Conservation (phyloP, 2,329 filamentous ascomycete species). For the Xylariaceae sp. region DNA sequence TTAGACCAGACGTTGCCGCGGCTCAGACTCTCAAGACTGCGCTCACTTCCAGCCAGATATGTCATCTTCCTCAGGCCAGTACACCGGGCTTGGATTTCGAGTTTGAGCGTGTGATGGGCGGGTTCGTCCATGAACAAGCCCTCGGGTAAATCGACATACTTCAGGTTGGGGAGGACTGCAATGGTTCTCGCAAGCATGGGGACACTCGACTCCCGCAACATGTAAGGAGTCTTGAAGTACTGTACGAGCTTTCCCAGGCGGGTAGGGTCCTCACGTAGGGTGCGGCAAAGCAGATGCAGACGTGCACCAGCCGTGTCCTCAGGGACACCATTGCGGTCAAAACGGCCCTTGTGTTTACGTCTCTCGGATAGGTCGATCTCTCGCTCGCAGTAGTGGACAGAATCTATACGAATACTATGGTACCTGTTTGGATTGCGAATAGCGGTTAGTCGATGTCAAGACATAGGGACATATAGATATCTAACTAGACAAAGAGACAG, state of each 20-base stretch:
- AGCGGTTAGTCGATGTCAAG: conserved; percentile 10
- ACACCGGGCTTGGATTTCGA: conserved; percentile 80
- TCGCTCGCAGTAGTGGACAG: conserved; percentile 88
- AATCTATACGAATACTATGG: conserved; percentile 84
- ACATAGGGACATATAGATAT: neutral
- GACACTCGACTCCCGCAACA: conserved; percentile 84
- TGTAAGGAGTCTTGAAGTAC: conserved; percentile 86
- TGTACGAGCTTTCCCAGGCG: conserved; percentile 64
- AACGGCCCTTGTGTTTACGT: conserved; percentile 67
- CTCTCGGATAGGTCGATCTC: conserved; percentile 76
- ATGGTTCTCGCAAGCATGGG: conserved; percentile 80
- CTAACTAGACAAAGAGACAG: neutral
- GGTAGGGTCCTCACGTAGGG: conserved; percentile 70
- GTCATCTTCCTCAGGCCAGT: conserved; percentile 84
- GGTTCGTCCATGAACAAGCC: conserved; percentile 80
- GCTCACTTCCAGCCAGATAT: conserved; percentile 73
- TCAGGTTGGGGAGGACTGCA: conserved; percentile 76
- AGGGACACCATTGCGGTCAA: conserved; percentile 71
- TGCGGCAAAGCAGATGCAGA: conserved; percentile 72
- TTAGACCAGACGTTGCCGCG: conserved; percentile 61
- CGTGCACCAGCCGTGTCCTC: conserved; percentile 74
- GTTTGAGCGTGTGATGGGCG: conserved; percentile 66
- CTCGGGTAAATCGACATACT: conserved; percentile 85
- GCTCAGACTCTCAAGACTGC: conserved; percentile 65
- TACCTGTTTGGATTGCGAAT: conserved; percentile 51